Conservation (phyloP, 2,329 filamentous ascomycete genomes). For the Rhinocladiella similis region DNA sequence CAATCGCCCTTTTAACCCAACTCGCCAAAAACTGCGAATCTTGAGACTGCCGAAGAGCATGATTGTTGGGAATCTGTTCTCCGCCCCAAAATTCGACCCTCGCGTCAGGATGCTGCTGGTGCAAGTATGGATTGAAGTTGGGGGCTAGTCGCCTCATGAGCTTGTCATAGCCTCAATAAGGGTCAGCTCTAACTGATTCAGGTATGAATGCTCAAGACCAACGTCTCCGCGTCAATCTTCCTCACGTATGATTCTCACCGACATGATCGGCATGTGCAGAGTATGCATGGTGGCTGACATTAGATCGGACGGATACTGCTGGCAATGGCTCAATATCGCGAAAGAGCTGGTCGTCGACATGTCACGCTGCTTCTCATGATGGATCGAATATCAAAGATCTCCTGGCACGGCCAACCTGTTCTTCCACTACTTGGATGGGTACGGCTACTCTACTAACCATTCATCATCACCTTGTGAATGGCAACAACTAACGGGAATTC, state of each 20-base stretch:
- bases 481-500: not conserved
- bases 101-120: not conserved
- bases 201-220: not conserved
- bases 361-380: too few species aligned
- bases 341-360: too few species aligned
- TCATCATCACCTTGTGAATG: not conserved
- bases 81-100: not conserved
- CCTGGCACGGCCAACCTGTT: too few species aligned
- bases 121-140: not conserved
- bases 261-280: not conserved
- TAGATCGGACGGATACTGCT: too few species aligned
- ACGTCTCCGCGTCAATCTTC: not conserved
- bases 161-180: not conserved
- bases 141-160: not conserved
- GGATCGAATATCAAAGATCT: too few species aligned
- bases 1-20: not conserved
- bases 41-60: not conserved
- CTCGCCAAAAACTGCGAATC: not conserved
- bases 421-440: too few species aligned
- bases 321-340: too few species aligned
- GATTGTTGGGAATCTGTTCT: not conserved
- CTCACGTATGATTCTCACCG: not conserved
- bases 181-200: not conserved
- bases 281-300: too few species aligned
- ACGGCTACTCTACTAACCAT: too few species aligned